Evolutionary conservation across 805 yeast species (phyloP).

Genomic region (Candida silvicultrix): DNA sequence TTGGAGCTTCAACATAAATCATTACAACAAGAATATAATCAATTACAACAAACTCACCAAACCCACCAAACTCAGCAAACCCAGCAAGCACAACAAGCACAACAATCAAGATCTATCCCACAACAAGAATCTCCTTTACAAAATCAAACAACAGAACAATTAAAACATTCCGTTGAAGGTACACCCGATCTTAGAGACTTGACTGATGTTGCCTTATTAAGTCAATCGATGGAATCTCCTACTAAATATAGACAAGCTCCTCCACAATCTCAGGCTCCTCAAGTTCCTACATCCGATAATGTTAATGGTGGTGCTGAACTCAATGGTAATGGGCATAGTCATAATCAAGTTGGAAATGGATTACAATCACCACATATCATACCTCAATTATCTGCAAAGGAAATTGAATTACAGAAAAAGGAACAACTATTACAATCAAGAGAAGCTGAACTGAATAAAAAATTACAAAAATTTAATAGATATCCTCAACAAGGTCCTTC

Average conservation of each 20-base stretch:
- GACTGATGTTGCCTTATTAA: constrained; percentile 16
- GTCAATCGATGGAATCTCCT: constrained; percentile 18
- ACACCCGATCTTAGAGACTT: constrained; percentile 24
- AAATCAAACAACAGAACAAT: not conserved
- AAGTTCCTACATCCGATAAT: not conserved
- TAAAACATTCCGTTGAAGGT: constrained; percentile 11
- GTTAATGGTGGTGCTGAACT: constrained; percentile 9
- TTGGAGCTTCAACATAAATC: constrained; percentile 2
- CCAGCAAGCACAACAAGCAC: constrained; percentile 2
- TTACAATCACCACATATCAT: constrained; percentile 8
- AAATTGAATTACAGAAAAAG: constrained; percentile 20
- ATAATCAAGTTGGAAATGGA: not conserved
- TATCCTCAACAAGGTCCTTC: constrained; percentile 6
- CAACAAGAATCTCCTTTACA: constrained; percentile 1
- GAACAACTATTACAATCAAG: constrained; percentile 17
- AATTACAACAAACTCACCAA: constrained; percentile 6
- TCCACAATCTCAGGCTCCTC: not conserved
- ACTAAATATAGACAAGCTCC: not conserved
- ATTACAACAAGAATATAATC: constrained; percentile 6
- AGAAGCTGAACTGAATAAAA: constrained; percentile 22
- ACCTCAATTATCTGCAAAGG: constrained; percentile 19
- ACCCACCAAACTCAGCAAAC: constrained; percentile 4
- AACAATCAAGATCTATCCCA: not conserved
- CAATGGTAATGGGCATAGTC: constrained; percentile 5
- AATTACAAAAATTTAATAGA: constrained; percentile 7